phyloP scores from a whole-genome alignment of 2,329 filamentous ascomycete species.

The Lasiodiplodia sp. region DNA sequence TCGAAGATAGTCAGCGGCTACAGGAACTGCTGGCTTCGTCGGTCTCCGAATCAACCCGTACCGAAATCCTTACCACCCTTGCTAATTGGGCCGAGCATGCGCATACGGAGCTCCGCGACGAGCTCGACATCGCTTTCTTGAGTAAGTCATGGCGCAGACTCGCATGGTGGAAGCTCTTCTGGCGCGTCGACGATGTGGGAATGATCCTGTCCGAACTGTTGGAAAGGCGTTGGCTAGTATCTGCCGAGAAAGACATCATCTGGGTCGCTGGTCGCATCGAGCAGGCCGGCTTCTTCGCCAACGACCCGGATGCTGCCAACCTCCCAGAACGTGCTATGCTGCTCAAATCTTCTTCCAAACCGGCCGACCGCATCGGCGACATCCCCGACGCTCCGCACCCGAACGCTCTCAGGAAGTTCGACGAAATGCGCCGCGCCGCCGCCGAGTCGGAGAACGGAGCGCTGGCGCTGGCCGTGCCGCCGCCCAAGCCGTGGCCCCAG shows the following conservation, averaged over 20 bases:
- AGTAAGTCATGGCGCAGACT: constrained; percentile 80
- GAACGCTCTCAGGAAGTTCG: not conserved
- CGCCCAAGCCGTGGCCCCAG: constrained; percentile 69
- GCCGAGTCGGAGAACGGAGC: not conserved
- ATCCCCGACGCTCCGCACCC: constrained; percentile 11
- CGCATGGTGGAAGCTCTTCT: constrained; percentile 94
- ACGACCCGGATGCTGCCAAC: constrained; percentile 3
- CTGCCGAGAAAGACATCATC: constrained; percentile 81
- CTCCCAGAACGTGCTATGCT: constrained; percentile 16
- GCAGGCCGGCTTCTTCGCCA: constrained; percentile 63
- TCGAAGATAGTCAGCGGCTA: constrained; percentile 54
- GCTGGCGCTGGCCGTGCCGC: constrained; percentile 29
- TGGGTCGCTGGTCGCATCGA: constrained; percentile 80
- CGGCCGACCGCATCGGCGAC: constrained; percentile 1
- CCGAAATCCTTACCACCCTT: constrained; percentile 65
- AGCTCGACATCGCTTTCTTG: constrained; percentile 79
- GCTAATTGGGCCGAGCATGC: constrained; percentile 78
- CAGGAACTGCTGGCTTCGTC: constrained; percentile 43
- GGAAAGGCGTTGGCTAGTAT: constrained; percentile 75
- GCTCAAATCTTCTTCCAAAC: not conserved
- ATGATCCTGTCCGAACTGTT: constrained; percentile 84
- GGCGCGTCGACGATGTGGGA: constrained; percentile 89
- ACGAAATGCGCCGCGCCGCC: not conserved
- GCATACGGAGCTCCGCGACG: constrained; percentile 81
- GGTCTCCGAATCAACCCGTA: constrained; percentile 53